phyloP scores from a whole-genome alignment of 179 eudicot genomes.

The Sideroxylon spinosum region DNA sequence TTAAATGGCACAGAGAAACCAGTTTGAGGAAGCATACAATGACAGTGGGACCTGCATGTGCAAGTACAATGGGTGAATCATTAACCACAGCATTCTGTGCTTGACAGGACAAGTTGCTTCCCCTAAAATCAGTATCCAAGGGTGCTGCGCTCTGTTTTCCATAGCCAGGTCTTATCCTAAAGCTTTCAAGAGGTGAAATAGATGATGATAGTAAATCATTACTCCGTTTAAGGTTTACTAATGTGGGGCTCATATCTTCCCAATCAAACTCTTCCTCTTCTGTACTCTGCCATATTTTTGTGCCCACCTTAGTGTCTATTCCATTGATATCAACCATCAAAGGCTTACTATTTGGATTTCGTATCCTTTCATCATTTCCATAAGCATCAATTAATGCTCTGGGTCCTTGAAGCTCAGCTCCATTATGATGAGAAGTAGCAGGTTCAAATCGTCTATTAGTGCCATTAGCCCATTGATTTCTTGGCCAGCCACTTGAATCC shows the following conservation, averaged over 20 bases:
- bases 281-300: slow-evolving; percentile 71
- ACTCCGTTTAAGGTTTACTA: slow-evolving; percentile 38
- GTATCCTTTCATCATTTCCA: slow-evolving; percentile 70
- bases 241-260: slow-evolving; percentile 76
- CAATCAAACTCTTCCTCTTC: slow-evolving; percentile 97
- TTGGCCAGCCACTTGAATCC: slow-evolving; percentile 41
- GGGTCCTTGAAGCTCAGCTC: slow-evolving; percentile 61
- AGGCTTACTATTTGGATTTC: slow-evolving; percentile 35
- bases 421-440: slow-evolving; percentile 33
- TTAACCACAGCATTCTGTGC: slow-evolving; percentile 26
- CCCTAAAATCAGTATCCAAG: slow-evolving; percentile 35
- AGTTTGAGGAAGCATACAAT: slow-evolving; percentile 43
- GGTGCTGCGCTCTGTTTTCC: slow-evolving; percentile 28
- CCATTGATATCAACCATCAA: slow-evolving; percentile 42
- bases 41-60: slow-evolving; percentile 30
- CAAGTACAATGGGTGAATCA: slow-evolving; percentile 33
- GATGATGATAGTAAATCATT: slow-evolving; percentile 34
- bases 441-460: slow-evolving; percentile 34
- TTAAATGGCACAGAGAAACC: slow-evolving; percentile 11
- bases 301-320: slow-evolving; percentile 25
- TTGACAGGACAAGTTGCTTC: slow-evolving; percentile 34
- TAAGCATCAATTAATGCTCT: slow-evolving; percentile 95
- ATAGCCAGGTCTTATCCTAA: slow-evolving; percentile 34
- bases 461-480: slow-evolving; percentile 33
- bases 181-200: slow-evolving; percentile 30